These are phyloP conservation scores for Trypanosoma brucei DNA, from an alignment of 208 protist genomes.

Conservation along the genomic window DNA sequence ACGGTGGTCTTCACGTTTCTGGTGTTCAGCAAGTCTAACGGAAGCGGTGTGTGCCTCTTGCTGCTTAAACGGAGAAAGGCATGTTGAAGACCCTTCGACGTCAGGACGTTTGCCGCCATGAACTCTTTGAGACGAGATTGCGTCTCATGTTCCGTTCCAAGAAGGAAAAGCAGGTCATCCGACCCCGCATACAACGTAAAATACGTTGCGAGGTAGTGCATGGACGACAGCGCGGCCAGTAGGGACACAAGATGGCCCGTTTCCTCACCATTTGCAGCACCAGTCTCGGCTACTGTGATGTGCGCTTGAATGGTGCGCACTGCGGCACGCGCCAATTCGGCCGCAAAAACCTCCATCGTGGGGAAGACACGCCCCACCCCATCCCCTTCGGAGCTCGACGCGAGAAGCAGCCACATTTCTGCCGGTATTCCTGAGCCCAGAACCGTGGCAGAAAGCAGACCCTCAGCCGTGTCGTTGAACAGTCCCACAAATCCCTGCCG, in stretches of 20 bases:
- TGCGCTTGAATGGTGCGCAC: not conserved
- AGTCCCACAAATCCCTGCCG: slow-evolving; percentile 23
- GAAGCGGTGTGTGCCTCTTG: too few species aligned
- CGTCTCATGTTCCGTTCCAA: too few species aligned
- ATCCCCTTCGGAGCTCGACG: slow-evolving; percentile 1
- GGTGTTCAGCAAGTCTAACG: not conserved
- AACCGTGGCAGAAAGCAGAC: slow-evolving; percentile 25
- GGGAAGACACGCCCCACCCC: not conserved
- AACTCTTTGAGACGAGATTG: too few species aligned
- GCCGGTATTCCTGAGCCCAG: slow-evolving; percentile 35
- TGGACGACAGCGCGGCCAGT: too few species aligned
- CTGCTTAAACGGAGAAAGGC: too few species aligned
- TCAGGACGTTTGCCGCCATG: too few species aligned
- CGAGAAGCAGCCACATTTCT: slow-evolving; percentile 47
- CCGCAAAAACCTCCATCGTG: not conserved
- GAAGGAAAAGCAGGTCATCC: too few species aligned
- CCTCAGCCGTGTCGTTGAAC: slow-evolving; percentile 36
- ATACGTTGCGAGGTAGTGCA: too few species aligned
- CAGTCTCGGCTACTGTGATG: slow-evolving; percentile 1
- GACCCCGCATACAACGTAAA: too few species aligned
- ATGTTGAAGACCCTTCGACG: too few species aligned
- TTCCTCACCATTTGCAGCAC: not conserved
- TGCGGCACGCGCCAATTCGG: slow-evolving; percentile 12
- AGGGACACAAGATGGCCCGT: not conserved
- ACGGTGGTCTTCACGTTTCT: not conserved